Conservation (phyloP, 768 basidiomycete genomes). For the Mycena maculata region DNA sequence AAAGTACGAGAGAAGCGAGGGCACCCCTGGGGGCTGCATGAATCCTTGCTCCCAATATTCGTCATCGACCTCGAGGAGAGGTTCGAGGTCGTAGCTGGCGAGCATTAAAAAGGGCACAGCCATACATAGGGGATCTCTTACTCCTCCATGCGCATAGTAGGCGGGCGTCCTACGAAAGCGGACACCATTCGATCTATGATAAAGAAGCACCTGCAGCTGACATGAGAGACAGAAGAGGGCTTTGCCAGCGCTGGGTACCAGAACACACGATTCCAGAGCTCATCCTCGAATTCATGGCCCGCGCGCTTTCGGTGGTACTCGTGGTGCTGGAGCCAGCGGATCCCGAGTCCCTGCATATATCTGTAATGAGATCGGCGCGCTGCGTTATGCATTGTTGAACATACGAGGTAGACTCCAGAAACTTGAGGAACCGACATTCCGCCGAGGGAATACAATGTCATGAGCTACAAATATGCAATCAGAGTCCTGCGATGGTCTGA, state of each 20-base stretch:
- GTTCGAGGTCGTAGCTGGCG: conserved; percentile 62
- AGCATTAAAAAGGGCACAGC: neutral
- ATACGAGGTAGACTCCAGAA: conserved; percentile 31
- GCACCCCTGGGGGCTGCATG: conserved; percentile 57
- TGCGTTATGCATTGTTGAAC: too few species aligned
- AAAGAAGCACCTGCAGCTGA: conserved; percentile 46
- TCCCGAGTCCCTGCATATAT: conserved; percentile 48
- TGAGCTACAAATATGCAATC: conserved; percentile 47
- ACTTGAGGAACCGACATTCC: too few species aligned
- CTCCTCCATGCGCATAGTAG: conserved; percentile 65
- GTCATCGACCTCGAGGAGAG: conserved; percentile 63
- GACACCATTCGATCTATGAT: conserved; percentile 44
- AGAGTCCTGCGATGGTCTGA: too few species aligned
- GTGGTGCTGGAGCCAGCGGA: conserved; percentile 65
- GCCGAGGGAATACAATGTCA: conserved; percentile 51
- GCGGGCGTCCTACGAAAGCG: conserved; percentile 60
- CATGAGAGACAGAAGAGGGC: neutral
- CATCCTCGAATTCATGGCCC: conserved; percentile 50
- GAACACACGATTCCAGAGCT: conserved; percentile 62
- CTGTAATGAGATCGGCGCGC: too few species aligned
- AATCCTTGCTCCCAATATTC: conserved; percentile 67
- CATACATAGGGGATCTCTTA: conserved; percentile 38
- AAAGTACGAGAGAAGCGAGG: conserved; percentile 53
- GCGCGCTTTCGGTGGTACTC: conserved; percentile 56
- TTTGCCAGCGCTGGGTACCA: conserved; percentile 40